Evolutionary conservation across 2,329 filamentous ascomycete species (phyloP), one percentile per base, ranked within the genome.

Genomic region (Exophiala dermatitidis): DNA sequence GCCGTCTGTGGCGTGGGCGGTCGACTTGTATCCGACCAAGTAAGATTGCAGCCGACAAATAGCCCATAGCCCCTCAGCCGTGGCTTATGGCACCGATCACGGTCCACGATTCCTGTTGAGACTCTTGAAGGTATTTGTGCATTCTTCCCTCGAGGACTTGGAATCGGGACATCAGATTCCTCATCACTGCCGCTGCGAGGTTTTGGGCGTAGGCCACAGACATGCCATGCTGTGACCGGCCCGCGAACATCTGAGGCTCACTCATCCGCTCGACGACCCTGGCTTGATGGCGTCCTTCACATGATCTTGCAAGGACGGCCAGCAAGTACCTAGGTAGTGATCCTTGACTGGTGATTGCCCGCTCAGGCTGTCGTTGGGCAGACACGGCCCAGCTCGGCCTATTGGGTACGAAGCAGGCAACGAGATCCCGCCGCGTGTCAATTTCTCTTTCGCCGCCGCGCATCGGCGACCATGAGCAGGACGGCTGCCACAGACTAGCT

Each of bases 21-120:
- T 28, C n/a, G 51, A 50, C 54, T 41, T 38, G 41, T 33, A 53
- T 45, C 38, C 54, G 12, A 45, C 32, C 48, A 43, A 49, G 55
- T 54, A 54, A 57, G 52, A 57, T 57, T 57, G 55, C 55, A 48
- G 45, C 37, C 50, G 48, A 30, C 40, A 53, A 50, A 48, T 36
- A 49, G 34, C n/a, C 28, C 42, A 38, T 10, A 43, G 30, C 30
- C n/a, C 30, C 42, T 45, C 29, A 9, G 30, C 33, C 7, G 33
- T 7, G 7, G 6, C n/a, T 28, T 41, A 5, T 38, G 36, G 38
- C n/a, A 5, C 38, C 12, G 38, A 28, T 41, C 38, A 41, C 9
- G 38, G 12, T 41, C 19, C 38, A 26, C 3, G 38, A 41, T 12
- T 26, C n/a, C 9, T 12, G 38, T 19, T 19, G 19, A 19, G 19